Evolutionary conservation across 805 yeast species (phyloP), one percentile per base, ranked within the genome.

Genomic region (Schwanniomyces polymorphus): DNA sequence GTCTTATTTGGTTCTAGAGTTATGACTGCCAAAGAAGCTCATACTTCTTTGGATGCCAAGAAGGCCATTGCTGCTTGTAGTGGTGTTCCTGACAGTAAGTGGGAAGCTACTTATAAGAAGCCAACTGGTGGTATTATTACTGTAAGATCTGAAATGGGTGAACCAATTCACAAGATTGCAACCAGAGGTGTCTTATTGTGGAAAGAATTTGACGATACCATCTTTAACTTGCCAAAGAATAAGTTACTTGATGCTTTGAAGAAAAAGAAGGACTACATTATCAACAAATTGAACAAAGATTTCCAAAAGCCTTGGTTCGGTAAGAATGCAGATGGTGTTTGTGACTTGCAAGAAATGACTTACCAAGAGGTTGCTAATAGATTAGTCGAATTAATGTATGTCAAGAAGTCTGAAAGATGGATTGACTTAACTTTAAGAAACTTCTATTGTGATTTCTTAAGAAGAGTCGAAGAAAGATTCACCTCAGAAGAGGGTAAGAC

Each of bases 281-380:
- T 91, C 65, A 70, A 78, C 54, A 86, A 83, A 60, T 81, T 94
- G 70, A 92, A 94, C 70, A 88, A 91, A 57, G 99, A 94, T 70
- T 91, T 80, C 82, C 98, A 91, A 76, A 94, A 94, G 74, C 96
- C 97, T 43, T 94, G 99, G 99, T 94, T 94, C 63, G 96, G 96
- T 58, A 78, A 76, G 58, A 85, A 86, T 58, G 71, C 86, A 33
- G 76, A 84, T 27, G 90, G 91, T 63, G 88, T 85, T 43, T 90
- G 92, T 66, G 99, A 95, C 68, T 72, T 94, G 56, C 89, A 87
- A 64, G 97, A 91, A 56, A 91, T 94, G 97, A 92, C 98, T 25
- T 94, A 94, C 69, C 82, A 84, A 63, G 95, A 94, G 74, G 91
- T 94, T 62, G 87, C 95, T 37, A 69, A 80, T 61, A 86, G 99